Base-by-base conservation (phyloP, 441 rosid genomes). In the Dalechampia spathulata region DNA sequence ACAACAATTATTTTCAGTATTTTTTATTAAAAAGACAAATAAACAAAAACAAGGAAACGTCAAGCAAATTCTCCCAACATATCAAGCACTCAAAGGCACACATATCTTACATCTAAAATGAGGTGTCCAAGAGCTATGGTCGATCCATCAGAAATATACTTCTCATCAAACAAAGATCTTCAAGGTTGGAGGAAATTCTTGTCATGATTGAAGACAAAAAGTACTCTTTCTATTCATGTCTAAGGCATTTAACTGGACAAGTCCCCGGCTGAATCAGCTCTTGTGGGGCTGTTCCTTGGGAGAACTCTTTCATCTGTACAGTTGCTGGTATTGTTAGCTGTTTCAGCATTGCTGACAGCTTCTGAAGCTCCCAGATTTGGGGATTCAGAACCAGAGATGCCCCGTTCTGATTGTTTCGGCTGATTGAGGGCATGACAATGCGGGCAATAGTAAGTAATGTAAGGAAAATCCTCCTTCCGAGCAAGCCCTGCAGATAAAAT, bases 361-460 rank as follows among this genome's bases (percentile, higher is more conserved):
- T 48, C 38, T 54, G 62, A 52, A 28, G 72, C 37, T 54, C 66
- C 57, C 39, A 26, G 38, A 10, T 41, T 49, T 15, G 70, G 78
- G 40, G 72, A 54, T 21, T n/a, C 27, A 54, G 69, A 43, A 55
- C 69, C 73, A 43, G 74, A 47, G 60, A 48, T 60, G 14, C 1
- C 47, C 43, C 68, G 86, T 26, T 72, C 84, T 8, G 58, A 60
- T 61, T 77, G 70, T 62, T 75, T 81, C n/a, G 88, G 84, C 72
- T 47, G 76, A 69, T 91, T 91, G 49, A 91, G 72, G 39, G 86
- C 90, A 15, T 52, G 74, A 39, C 98, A 91, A 65, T 83, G 96
- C 19, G 98, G 98, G 67, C 98, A 91, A 67, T 83, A 91, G 55
- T 91, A 91, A 23, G 93, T 88, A 15, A 86, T 73, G 52, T 72